A percentile compares a stretch with the other conserved stretches of the same genome.
Conservation (phyloP, 2,329 filamentous ascomycete species). For the Colletotrichum paranaense region DNA sequence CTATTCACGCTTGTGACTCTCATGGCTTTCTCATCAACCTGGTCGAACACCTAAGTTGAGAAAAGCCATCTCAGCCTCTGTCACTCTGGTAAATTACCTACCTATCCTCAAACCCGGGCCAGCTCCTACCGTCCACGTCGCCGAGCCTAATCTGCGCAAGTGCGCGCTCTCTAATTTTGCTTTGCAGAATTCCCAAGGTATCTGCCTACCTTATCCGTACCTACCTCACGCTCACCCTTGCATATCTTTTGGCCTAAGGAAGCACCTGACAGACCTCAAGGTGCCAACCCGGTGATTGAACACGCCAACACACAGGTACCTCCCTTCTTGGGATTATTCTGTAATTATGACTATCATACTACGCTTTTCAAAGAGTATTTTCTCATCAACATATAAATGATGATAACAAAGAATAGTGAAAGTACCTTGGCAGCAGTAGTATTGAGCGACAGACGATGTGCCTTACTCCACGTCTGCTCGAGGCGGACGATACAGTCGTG, state of each 20-base stretch:
- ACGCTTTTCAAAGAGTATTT: too few species aligned
- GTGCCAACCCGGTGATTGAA: not conserved
- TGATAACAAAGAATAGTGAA: too few species aligned
- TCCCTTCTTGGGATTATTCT: too few species aligned
- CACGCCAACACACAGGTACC: too few species aligned
- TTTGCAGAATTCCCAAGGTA: not conserved
- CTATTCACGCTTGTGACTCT: not conserved
- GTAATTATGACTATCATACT: too few species aligned
- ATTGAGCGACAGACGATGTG: not conserved
- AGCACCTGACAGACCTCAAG: not conserved
- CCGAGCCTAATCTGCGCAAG: conserved; percentile 2
- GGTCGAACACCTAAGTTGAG: too few species aligned
- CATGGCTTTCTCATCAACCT: too few species aligned
- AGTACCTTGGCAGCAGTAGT: too few species aligned
- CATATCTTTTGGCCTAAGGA: not conserved
- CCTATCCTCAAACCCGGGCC: not conserved
- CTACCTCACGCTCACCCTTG: not conserved
- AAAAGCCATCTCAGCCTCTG: too few species aligned
- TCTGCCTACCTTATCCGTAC: not conserved
- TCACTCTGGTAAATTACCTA: too few species aligned
- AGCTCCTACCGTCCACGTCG: conserved; percentile 4
- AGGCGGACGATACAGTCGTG: too few species aligned
- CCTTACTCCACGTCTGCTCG: not conserved
- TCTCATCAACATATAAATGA: too few species aligned
- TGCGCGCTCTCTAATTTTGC: not conserved